Conservation (phyloP, 2,329 filamentous ascomycete species). For the Phyllosticta citriasiana region DNA sequence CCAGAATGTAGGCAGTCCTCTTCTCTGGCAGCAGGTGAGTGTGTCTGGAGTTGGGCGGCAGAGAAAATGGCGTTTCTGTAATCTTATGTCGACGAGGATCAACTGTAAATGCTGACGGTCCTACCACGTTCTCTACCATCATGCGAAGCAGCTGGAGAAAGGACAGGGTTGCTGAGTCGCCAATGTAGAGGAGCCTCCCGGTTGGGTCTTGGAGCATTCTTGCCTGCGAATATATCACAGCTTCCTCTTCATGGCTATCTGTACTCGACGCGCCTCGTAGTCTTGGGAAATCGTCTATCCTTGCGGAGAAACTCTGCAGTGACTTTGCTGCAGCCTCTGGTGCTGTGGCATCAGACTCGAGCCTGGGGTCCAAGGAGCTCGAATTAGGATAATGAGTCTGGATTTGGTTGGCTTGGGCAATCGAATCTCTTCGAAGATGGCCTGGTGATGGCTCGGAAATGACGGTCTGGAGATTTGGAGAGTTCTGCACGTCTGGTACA, state of each 20-base stretch:
- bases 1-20: constrained; percentile 43
- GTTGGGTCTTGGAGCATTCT: constrained; percentile 52
- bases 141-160: constrained; percentile 52
- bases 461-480: not conserved
- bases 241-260: constrained; percentile 45
- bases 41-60: constrained; percentile 36
- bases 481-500: not conserved
- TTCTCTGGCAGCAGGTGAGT: constrained; percentile 48
- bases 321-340: constrained; percentile 17
- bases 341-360: constrained; percentile 14
- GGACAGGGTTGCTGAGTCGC: constrained; percentile 53
- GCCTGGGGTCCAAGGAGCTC: constrained; percentile 11
- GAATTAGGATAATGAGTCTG: not conserved
- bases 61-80: constrained; percentile 43
- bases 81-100: constrained; percentile 49
- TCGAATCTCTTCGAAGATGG: not conserved
- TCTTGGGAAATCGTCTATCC: constrained; percentile 17
- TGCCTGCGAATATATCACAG: constrained; percentile 44
- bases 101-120: constrained; percentile 47
- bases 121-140: constrained; percentile 47
- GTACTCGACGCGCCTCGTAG: constrained; percentile 19
- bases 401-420: not conserved
- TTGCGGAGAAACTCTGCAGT: constrained; percentile 18
- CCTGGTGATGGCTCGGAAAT: not conserved
- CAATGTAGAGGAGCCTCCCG: constrained; percentile 49